Evolutionary conservation across 208 protist species (phyloP).

Genomic region (Leptomonas seymouri): DNA sequence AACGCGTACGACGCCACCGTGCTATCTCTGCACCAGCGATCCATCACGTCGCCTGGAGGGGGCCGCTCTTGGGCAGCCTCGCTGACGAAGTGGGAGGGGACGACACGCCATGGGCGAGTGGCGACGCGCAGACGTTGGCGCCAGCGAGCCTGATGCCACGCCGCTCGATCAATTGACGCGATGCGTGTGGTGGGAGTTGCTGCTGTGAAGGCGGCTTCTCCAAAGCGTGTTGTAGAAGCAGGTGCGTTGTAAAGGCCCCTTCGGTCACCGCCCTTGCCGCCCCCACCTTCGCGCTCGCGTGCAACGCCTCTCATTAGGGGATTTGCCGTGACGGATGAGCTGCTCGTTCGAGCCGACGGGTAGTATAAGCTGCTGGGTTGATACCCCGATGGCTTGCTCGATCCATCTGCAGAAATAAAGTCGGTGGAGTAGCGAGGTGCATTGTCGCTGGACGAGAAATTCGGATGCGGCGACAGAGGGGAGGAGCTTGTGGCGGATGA

Average conservation of each 20-base stretch:
- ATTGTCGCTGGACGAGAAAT: background rate
- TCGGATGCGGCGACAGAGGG: background rate
- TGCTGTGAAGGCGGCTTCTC: too few relatives aligned
- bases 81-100: slow-evolving; percentile 8
- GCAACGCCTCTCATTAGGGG: background rate
- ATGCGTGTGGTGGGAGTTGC: slow-evolving; percentile 11
- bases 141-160: slow-evolving; percentile 40
- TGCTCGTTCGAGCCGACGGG: background rate
- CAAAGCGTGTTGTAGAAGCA: too few relatives aligned
- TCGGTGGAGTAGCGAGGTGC: slow-evolving; percentile 15
- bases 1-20: background rate
- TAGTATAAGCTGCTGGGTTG: slow-evolving; percentile 11
- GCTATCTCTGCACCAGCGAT: slow-evolving; percentile 33
- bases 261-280: background rate
- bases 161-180: slow-evolving; percentile 13
- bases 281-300: background rate
- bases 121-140: slow-evolving; percentile 24
- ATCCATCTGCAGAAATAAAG: slow-evolving; percentile 11
- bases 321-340: slow-evolving; percentile 4
- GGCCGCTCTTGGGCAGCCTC: background rate
- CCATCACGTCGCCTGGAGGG: slow-evolving; percentile 8
- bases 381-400: slow-evolving; percentile 1
- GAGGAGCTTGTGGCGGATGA: too few relatives aligned
- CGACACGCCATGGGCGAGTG: slow-evolving; percentile 19
- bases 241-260: too few relatives aligned